Base-by-base conservation (phyloP, 148 eudicot genomes). In the Chenopodium berlandieri region DNA sequence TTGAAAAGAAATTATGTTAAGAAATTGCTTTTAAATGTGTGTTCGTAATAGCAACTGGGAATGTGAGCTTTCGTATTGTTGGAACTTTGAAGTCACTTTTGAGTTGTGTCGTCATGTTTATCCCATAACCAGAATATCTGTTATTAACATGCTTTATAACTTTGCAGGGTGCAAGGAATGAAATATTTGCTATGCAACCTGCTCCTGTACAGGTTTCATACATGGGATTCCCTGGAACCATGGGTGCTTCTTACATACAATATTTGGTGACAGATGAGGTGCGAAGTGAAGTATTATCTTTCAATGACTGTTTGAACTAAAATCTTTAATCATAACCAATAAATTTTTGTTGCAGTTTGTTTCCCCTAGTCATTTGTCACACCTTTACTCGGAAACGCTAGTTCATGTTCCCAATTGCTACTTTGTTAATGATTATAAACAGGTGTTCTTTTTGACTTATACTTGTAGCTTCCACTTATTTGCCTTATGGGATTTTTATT, bases 151-250 rank as follows among this genome's bases (percentile, higher is more conserved):
- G 9, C 27, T 78, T 60, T 66, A 31, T 68, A 1, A 78, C 76
- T 73, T 72, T 85, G 83, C 90, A 96, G 99, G 99, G 99, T 71
- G 99, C 98, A 30, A 86, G 99, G 84, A 96, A 94, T 86, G 99
- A 96, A 87, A 92, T 96, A 84, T 96, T 96, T 89, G 97, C 99
- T 64, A 89, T 96, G 98, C 94, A 96, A 84, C 99, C 99, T 87
- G 99, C 99, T 83, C 98, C 99, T 7, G 86, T 96, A 79, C 99
- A 96, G 87, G 99, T 96, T 69, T 92, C 98, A 3, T 94, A 96
- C 84, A 96, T 96, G 99, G 99, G 99, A 79, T 96, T 96, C 78
- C 99, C 99, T 40, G 97, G 98, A 77, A 96, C 99, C 66, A 96
- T 93, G 72, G 99, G 99, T 70, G 99, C 99, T 52, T 78, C 75